These are phyloP conservation scores for Mycena kentingensis DNA, from an alignment of 768 basidiomycete genomes.

Conservation along the genomic window DNA sequence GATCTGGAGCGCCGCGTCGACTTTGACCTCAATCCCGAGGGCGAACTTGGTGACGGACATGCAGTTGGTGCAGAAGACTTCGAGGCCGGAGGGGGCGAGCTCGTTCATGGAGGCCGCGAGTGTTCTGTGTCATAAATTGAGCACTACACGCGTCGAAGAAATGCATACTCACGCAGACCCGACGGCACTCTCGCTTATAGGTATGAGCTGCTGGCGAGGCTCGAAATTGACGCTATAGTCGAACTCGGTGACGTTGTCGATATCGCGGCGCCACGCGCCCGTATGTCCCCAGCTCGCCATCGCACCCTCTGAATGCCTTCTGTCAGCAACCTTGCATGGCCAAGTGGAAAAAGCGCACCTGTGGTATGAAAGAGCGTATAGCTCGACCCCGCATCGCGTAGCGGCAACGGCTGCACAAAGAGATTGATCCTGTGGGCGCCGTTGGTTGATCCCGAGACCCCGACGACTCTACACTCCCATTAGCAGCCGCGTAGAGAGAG, in stretches of 20 bases:
- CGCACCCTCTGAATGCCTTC: not conserved
- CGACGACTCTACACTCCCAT: not conserved
- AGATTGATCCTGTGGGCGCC: not conserved
- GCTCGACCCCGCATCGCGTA: slow-evolving; percentile 2
- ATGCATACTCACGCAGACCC: too few relatives aligned
- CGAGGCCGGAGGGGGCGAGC: slow-evolving; percentile 3
- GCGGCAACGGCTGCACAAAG: not conserved
- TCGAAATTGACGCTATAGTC: slow-evolving; percentile 5
- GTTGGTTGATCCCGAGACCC: not conserved
- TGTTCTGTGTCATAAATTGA: too few relatives aligned
- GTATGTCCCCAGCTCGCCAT: not conserved
- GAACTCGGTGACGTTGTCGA: slow-evolving; percentile 1
- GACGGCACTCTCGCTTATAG: not conserved
- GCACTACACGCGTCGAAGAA: too few relatives aligned
- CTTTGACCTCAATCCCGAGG: slow-evolving; percentile 10
- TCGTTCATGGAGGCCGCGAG: not conserved
- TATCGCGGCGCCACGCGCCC: not conserved
- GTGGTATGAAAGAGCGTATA: slow-evolving; percentile 9
- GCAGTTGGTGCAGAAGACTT: slow-evolving; percentile 17
- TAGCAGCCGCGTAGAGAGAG: not conserved
- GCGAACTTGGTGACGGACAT: slow-evolving; percentile 8
- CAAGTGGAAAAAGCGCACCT: not conserved
- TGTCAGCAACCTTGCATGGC: not conserved
- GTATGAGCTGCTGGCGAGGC: slow-evolving; percentile 15
- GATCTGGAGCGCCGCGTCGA: not conserved